phyloP scores from a whole-genome alignment of 2,329 filamentous ascomycete species.

The Xylaria hypoxylon region DNA sequence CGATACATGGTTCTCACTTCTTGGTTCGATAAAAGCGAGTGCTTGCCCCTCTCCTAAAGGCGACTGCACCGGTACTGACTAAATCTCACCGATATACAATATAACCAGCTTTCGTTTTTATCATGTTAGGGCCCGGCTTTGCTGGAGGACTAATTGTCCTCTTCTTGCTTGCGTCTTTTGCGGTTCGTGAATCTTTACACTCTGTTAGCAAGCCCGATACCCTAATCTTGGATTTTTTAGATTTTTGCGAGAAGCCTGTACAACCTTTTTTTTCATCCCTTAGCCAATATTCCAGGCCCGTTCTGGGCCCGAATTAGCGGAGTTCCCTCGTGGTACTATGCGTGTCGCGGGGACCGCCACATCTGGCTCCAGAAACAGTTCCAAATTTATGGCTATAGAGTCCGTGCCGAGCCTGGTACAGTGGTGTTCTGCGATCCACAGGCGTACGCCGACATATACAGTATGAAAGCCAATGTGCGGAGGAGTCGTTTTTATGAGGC shows the following conservation, averaged over 20 bases:
- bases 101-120: neutral
- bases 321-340: conserved; percentile 43
- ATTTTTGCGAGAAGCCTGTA: conserved; percentile 35
- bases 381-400: conserved; percentile 39
- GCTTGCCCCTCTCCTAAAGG: neutral
- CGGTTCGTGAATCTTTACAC: neutral
- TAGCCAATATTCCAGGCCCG: conserved; percentile 42
- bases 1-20: too few species aligned
- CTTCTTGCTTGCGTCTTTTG: neutral
- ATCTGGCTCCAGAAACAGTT: conserved; percentile 43
- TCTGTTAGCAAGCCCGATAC: too few species aligned
- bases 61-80: neutral
- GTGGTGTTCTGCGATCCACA: conserved; percentile 41
- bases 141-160: neutral
- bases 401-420: conserved; percentile 39
- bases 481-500: conserved; percentile 41
- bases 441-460: conserved; percentile 41
- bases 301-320: conserved; percentile 42
- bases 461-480: conserved; percentile 43
- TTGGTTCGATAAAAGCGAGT: neutral
- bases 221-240: conserved; percentile 12
- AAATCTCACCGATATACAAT: neutral
- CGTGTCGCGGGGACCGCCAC: conserved; percentile 38
- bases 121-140: neutral
- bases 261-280: conserved; percentile 44